These are phyloP conservation scores for Phytopythium helicoides DNA, from an alignment of 352 stramenopile genomes.

Conservation along the genomic window DNA sequence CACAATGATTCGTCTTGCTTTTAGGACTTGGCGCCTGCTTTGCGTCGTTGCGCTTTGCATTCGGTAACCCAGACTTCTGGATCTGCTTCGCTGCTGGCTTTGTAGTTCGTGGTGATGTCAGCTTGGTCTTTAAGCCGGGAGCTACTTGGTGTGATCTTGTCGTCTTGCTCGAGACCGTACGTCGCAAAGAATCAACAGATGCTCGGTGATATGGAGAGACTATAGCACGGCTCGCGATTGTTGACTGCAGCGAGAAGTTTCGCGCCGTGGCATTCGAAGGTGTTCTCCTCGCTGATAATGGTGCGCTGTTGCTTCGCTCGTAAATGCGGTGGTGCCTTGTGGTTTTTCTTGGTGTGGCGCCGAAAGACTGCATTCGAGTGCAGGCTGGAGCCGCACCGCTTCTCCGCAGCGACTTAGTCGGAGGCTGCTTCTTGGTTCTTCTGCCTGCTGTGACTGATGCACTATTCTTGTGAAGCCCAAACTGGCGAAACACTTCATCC, in stretches of 20 bases:
- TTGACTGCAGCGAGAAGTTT: constrained; percentile 41
- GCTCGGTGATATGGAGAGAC: constrained; percentile 20
- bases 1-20: neutral
- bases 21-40: neutral
- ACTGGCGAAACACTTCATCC: constrained; percentile 54
- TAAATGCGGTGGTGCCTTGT: neutral
- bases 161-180: no score
- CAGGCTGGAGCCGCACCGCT: neutral
- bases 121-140: neutral
- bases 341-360: neutral
- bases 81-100: neutral
- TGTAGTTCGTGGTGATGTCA: neutral
- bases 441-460: neutral
- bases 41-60: no score
- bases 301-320: constrained; percentile 12
- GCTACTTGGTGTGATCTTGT: neutral
- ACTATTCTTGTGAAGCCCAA: constrained; percentile 33
- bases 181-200: no score
- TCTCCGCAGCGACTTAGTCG: neutral
- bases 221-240: constrained; percentile 29
- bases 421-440: neutral
- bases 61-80: neutral
- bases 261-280: constrained; percentile 11
- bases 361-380: neutral
- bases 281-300: constrained; percentile 23